Base-by-base conservation (phyloP, 2,329 filamentous ascomycete genomes). In the Coniella lustricola region DNA sequence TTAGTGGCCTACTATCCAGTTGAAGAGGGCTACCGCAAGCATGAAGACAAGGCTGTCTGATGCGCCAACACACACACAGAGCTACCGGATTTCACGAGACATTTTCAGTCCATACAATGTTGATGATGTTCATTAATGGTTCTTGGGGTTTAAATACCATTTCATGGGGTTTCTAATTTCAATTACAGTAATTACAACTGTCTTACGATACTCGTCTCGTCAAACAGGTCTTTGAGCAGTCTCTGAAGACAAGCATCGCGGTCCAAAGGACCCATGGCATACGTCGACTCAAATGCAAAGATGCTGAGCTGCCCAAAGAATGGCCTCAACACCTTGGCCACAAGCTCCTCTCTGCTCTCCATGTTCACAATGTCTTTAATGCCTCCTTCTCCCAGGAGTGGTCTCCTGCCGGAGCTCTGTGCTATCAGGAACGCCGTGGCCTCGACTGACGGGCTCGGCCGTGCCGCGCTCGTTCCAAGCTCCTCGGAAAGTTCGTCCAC, bases 251-350 rank as follows among this genome's bases (percentile, higher is more conserved):
- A 90, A 9, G 72, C 73, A 44, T 82, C 77, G 57, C 75, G 63
- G 64, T 94, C 88, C 21, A 85, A 67, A 36, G 66, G 65, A 32
- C 81, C 83, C 82, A 96, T 90, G 14, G 85, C 82, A 65, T 98
- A 98, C 48, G 86, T 91, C 53, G 84, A 86, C 70, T 98, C 93
- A 67, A 96, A 98, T 0, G 87, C 85, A 63, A 84, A 87, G 60
- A 98, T 96, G 63, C 90, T 96, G 55, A 98, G 69, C 62, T 94
- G 87, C 13, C 85, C 85, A 62, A 97, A 89, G 68, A 96, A 97
- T 0, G 91, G 91, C 56, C 87, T 76, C 54, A 97, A 67, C 12
- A 96, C 78, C 62, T 85, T 85, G 50, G 82, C 81, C 4, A 93
- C 79, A 50, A 97, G 67, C 64, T 84, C 81, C 46, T 84, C 80